phyloP scores from a whole-genome alignment of 345 rosid species.

The Linum usitatissimum region DNA sequence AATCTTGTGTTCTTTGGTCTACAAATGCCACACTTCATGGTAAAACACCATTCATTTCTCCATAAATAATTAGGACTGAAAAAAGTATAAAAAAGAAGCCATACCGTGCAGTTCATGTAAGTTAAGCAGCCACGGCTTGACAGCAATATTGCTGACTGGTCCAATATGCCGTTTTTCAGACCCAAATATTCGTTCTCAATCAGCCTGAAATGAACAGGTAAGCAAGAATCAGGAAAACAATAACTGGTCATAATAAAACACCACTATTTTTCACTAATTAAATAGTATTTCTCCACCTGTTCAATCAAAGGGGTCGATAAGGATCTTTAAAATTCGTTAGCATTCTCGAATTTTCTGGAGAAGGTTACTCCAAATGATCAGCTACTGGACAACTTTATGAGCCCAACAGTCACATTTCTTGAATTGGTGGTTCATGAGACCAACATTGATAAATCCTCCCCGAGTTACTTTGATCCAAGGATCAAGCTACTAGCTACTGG shows the following conservation, averaged over 20 bases:
- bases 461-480: neutral
- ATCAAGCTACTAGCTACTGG: neutral
- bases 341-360: neutral
- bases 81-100: neutral
- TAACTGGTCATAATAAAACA: neutral
- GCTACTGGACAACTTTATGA: neutral
- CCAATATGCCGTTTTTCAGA: constrained; percentile 84
- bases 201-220: constrained; percentile 37
- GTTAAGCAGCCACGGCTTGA: constrained; percentile 74
- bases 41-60: constrained; percentile 16
- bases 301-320: neutral
- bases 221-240: neutral
- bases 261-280: neutral
- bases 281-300: neutral
- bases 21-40: constrained; percentile 22
- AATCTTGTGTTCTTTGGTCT: constrained; percentile 79
- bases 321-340: neutral
- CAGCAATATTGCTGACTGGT: constrained; percentile 88
- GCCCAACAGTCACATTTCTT: neutral
- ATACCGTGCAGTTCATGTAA: constrained; percentile 85
- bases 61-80: neutral
- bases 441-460: neutral
- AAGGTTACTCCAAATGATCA: neutral
- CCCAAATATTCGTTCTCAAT: constrained; percentile 91
- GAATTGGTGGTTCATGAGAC: neutral